These are phyloP conservation scores for Imleria badia DNA, from an alignment of 768 basidiomycete genomes.

Conservation along the genomic window DNA sequence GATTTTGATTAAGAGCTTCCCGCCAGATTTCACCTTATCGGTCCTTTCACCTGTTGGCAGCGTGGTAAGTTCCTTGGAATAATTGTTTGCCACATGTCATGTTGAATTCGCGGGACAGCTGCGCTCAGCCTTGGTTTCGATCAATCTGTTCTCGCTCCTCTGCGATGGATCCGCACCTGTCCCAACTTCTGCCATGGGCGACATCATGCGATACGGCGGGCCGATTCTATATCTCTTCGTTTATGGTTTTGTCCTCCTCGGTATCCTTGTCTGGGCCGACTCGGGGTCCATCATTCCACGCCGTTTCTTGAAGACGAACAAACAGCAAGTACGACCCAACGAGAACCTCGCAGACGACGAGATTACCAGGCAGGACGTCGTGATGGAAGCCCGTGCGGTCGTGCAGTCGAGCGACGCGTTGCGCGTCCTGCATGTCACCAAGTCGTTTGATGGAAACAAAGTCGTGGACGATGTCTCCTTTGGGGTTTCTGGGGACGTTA, in stretches of 20 bases:
- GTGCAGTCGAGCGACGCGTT: slow-evolving; percentile 53
- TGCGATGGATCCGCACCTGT: slow-evolving; percentile 56
- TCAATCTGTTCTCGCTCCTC: slow-evolving; percentile 74
- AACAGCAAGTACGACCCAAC: slow-evolving; percentile 13
- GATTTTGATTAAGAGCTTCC: background rate
- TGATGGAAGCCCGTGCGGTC: slow-evolving; percentile 50
- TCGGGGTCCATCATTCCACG: slow-evolving; percentile 61
- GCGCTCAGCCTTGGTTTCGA: slow-evolving; percentile 72
- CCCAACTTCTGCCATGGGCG: slow-evolving; percentile 46
- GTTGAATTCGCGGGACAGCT: slow-evolving; percentile 37
- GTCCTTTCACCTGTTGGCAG: slow-evolving; percentile 68
- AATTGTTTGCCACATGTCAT: background rate
- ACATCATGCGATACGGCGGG: slow-evolving; percentile 64
- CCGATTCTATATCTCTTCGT: slow-evolving; percentile 73
- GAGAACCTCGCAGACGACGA: slow-evolving; percentile 13
- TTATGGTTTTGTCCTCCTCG: slow-evolving; percentile 57
- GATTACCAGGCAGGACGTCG: slow-evolving; percentile 48
- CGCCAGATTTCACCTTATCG: slow-evolving; percentile 62
- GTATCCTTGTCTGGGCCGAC: slow-evolving; percentile 67
- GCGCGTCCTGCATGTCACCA: slow-evolving; percentile 61
- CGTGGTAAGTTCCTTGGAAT: slow-evolving; percentile 44
- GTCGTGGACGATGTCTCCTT: slow-evolving; percentile 77
- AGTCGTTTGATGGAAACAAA: slow-evolving; percentile 51
- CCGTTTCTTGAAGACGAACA: slow-evolving; percentile 26
- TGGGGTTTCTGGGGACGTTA: slow-evolving; percentile 58